Percentiles rank a stretch among this genome's conserved stretches.
Conservation (phyloP, 1,284 basidiomycete species). For the Cutaneotrichosporon sp. region DNA sequence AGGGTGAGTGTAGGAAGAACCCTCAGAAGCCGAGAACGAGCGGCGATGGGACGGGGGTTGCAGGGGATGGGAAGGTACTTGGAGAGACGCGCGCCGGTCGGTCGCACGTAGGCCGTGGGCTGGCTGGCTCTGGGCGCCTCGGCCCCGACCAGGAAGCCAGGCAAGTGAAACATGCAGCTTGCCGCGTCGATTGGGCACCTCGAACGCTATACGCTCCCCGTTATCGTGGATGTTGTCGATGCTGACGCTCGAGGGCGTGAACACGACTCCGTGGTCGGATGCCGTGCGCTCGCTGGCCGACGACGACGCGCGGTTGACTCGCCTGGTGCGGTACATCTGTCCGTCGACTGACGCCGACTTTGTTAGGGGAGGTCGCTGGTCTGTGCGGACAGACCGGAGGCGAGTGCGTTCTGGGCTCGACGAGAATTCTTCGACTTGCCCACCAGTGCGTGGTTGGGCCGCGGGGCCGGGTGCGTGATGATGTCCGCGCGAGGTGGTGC, state of each 20-base stretch:
- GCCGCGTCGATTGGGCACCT: slow-evolving; percentile 5
- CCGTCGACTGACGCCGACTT: background rate
- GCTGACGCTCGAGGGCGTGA: background rate
- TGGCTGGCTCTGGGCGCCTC: background rate
- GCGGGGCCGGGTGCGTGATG: background rate
- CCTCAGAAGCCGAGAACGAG: background rate
- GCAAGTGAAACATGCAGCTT: slow-evolving; percentile 6
- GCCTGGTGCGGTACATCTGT: background rate
- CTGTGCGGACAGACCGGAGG: background rate
- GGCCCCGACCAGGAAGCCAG: slow-evolving; percentile 6
- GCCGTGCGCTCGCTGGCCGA: background rate
- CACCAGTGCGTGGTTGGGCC: background rate
- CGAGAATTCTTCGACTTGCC: background rate
- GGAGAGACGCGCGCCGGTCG: background rate
- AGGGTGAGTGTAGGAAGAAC: background rate
- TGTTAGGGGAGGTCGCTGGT: background rate
- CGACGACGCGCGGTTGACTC: background rate
- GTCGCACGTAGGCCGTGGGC: background rate
- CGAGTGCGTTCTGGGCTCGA: background rate
- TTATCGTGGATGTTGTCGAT: background rate
- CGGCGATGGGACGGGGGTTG: background rate
- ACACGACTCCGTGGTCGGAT: background rate
- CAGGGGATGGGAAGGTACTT: background rate
- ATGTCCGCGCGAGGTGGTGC: background rate
- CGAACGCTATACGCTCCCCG: slow-evolving; percentile 4